These are phyloP conservation scores for Gracilaria domingensis DNA, from an alignment of 23 red algal species.

Conservation along the genomic window DNA sequence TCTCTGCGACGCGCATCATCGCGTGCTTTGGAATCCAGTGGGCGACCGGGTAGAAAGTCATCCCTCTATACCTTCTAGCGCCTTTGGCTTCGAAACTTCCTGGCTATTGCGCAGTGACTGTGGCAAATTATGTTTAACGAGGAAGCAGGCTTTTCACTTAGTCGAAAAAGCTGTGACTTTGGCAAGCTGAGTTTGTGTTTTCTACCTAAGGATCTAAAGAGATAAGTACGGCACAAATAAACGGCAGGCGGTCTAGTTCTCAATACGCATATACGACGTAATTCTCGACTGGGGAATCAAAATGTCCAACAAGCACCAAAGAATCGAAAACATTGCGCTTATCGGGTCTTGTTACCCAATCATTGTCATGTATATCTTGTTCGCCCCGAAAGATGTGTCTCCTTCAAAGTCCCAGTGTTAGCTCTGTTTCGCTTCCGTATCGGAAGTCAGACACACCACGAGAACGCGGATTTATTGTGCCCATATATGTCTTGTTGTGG, in stretches of 20 bases:
- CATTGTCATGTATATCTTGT: background rate
- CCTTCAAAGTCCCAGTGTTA: too few species aligned
- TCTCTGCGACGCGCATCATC: too few species aligned
- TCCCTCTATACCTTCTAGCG: too few species aligned
- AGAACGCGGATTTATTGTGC: too few species aligned
- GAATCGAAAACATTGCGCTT: slow-evolving; percentile 2
- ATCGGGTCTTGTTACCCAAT: background rate
- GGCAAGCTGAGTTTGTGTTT: background rate
- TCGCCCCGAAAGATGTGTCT: too few species aligned
- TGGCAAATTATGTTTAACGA: slow-evolving; percentile 1
- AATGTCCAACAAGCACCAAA: background rate
- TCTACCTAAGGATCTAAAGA: background rate
- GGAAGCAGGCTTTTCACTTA: background rate
- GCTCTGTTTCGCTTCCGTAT: too few species aligned
- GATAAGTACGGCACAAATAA: background rate
- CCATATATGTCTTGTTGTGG: too few species aligned
- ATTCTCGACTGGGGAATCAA: background rate
- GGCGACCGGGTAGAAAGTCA: too few species aligned
- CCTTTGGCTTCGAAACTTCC: too few species aligned
- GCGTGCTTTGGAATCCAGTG: too few species aligned
- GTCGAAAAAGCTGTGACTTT: background rate
- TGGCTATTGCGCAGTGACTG: too few species aligned
- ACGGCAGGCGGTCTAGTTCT: background rate
- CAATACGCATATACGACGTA: background rate
- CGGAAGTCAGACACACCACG: too few species aligned